Evolutionary conservation across 208 protist species (phyloP), one percentile per base, ranked within the genome.

Genomic region (Leishmania mexicana): DNA sequence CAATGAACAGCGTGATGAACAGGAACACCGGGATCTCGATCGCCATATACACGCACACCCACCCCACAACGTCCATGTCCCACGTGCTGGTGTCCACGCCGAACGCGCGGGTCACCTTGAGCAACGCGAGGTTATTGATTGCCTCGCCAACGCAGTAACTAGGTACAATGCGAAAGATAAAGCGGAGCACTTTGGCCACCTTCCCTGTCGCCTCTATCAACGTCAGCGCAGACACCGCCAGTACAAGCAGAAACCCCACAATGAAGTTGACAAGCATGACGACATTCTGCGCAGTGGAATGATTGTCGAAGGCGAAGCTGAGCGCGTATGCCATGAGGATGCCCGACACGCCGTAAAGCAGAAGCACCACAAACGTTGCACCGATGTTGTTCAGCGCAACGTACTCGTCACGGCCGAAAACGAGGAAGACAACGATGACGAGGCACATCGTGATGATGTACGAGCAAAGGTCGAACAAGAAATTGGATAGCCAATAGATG

Each of bases 401-500:
- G 84, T 90, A 92, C 83, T 91, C 90, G 6, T 67, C 19, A 10
- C 90, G 81, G 21, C 70, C n/a, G 60, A 92, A 94, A 35, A 81
- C 79, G 11, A 57, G 49, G 53, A 90, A 88, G 35, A 91, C 15
- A 6, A 76, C 13, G 24, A 89, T 75, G 49, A 86, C 80, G 11
- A 89, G 81, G 19, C 68, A 35, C 40, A 86, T 82, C 5, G 84
- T 87, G 38, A 90, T 40, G 10, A 91, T 8, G 80, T 92, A 89
- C 2, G 80, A 42, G 45, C n/a, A 45, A 1, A 91, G 35, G 81
- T 94, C 90, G 71, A 90, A 94, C 24, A 90, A 28, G n/a, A 91
- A 90, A 70, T 87, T 94, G 54, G 86, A 72, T 10, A 87, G 13
- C 91, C 93, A 96, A 78, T 94, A 96, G 3, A 90, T 60, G 38